Percentiles rank a stretch among this genome's conserved stretches.
phyloP scores from a whole-genome alignment of 768 basidiomycete genomes.

The Boletus rubescentipes region DNA sequence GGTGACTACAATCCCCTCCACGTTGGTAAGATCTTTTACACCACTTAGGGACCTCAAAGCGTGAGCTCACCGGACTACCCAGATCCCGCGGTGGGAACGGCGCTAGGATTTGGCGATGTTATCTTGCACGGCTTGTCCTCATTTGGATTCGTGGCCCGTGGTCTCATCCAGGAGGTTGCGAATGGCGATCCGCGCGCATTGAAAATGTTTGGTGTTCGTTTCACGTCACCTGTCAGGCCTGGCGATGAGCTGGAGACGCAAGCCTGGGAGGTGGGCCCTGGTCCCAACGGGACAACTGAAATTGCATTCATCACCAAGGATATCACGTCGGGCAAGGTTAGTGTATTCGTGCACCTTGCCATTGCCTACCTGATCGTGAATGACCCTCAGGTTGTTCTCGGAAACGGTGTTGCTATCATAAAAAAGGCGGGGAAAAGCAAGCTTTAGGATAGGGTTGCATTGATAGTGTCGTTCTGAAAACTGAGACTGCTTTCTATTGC shows the following conservation, averaged over 20 bases:
- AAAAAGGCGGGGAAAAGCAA: slow-evolving; percentile 49
- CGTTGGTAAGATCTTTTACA: slow-evolving; percentile 49
- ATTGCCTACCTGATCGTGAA: background rate
- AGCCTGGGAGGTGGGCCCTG: slow-evolving; percentile 74
- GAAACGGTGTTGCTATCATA: slow-evolving; percentile 64
- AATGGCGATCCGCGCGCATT: slow-evolving; percentile 60
- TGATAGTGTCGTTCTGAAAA: background rate
- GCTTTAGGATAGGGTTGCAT: slow-evolving; percentile 27
- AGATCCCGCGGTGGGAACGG: slow-evolving; percentile 76
- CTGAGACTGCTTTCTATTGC: background rate
- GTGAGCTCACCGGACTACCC: background rate
- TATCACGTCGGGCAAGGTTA: slow-evolving; percentile 56
- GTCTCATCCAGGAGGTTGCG: slow-evolving; percentile 62
- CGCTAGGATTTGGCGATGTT: slow-evolving; percentile 76
- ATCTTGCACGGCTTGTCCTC: slow-evolving; percentile 85
- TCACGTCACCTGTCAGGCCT: slow-evolving; percentile 82
- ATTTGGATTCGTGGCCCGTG: slow-evolving; percentile 81
- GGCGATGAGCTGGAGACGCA: slow-evolving; percentile 78
- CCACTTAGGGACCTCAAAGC: background rate
- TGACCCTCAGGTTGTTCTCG: slow-evolving; percentile 45
- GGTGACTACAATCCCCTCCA: slow-evolving; percentile 82
- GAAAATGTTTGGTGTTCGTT: slow-evolving; percentile 68
- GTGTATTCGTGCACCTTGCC: slow-evolving; percentile 2
- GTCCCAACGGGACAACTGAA: slow-evolving; percentile 56
- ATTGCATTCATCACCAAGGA: slow-evolving; percentile 65